These are phyloP conservation scores for Marvania coccoides DNA, from an alignment of 139 green algal genomes.

Conservation along the genomic window DNA sequence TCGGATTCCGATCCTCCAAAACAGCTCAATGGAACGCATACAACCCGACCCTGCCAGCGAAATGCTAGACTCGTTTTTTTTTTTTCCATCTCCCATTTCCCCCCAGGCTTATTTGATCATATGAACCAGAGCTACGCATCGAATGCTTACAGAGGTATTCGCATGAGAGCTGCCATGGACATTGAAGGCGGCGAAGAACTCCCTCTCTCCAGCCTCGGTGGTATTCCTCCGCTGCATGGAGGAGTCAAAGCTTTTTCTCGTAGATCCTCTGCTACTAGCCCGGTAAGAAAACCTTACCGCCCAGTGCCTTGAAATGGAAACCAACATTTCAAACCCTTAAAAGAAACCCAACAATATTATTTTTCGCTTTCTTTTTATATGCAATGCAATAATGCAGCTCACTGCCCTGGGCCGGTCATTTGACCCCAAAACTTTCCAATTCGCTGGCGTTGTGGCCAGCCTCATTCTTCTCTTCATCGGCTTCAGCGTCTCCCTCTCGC, in stretches of 20 bases:
- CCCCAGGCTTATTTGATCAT: not conserved
- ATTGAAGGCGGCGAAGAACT: not conserved
- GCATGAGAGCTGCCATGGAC: not conserved
- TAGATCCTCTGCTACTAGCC: not conserved
- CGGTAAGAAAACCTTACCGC: not conserved
- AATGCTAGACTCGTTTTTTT: not conserved
- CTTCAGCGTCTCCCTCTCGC: conserved; percentile 14
- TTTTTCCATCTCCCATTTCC: not conserved
- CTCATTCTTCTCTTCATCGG: conserved; percentile 13
- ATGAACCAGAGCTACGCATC: not conserved
- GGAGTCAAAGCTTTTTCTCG: not conserved
- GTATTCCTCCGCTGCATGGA: not conserved
- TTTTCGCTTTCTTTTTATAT: not conserved
- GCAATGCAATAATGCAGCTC: not conserved
- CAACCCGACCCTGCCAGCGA: not conserved
- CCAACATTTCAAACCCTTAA: not conserved
- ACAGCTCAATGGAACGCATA: no score
- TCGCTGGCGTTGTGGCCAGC: not conserved
- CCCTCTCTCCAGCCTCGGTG: not conserved
- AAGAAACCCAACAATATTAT: not conserved
- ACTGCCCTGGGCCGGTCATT: not conserved
- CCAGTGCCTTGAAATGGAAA: not conserved
- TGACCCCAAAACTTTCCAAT: not conserved
- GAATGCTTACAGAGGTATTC: not conserved
- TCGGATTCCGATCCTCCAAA: no score